Base-by-base conservation (phyloP, 2,329 filamentous ascomycete genomes). In the Ophiognomonia clavigignenti-juglandacearum region DNA sequence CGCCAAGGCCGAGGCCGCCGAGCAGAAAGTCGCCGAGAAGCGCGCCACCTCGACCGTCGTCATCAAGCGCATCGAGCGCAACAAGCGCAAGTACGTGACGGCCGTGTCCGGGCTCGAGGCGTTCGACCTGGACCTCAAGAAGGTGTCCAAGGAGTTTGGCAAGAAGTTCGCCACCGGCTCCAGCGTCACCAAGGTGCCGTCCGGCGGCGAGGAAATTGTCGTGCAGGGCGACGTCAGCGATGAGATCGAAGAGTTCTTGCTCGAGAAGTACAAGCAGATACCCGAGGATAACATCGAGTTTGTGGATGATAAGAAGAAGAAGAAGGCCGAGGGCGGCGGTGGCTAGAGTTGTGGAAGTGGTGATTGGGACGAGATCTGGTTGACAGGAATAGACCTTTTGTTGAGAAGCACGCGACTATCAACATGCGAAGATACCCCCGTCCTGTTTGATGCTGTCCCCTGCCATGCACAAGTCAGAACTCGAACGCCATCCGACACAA, bases 161-260 rank as follows among this genome's bases (percentile, higher is more conserved):
- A 98, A 97, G 80, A 97, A 96, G 71, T 97, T 98, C 63, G 93
- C 93, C 24, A 97, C 93, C 9, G 93, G 93, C 1, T 86, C 84
- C 14, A 91, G 85, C 37, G 93, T 98, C 37, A 97, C 92, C 8
- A 96, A 96, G 71, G 80, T 86, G 2, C 79, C 89, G 0, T 83
- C 82, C 46, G 89, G 88, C 19, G 87, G 87, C 16, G 93, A 98
- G 69, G 93, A 97, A 70, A 97, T 98, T 64, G 95, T 95, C 4
- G 89, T 98, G 18, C 93, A 98, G 70, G 93, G 93, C 27, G 93
- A 98, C 70, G 83, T 98, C 53, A 95, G 90, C 65, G 88, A 93
- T 59, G 93, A 98, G 70, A 84, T 98, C 54, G 80, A 88, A 61
- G 93, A 97, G 64, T 96, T 92, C 71, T 69, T 98, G 61, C 64